phyloP scores from a whole-genome alignment of 306 rosid species.

The Biancaea sappan region DNA sequence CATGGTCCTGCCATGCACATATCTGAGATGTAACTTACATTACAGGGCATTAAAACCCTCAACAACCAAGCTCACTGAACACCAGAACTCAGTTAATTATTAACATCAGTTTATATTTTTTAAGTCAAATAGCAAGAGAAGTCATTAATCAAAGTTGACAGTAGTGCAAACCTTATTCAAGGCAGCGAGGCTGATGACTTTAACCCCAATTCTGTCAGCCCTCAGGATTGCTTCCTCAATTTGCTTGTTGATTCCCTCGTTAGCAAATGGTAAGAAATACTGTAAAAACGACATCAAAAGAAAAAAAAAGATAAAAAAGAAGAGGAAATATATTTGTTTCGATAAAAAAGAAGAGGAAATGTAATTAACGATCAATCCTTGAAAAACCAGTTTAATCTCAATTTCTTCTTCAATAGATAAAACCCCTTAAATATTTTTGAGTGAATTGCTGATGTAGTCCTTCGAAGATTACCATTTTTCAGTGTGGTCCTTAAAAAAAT shows the following conservation, averaged over 20 bases:
- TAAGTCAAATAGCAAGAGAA: background rate
- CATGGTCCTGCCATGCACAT: background rate
- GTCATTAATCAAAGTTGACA: background rate
- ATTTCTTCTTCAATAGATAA: too few relatives aligned
- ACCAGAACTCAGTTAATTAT: constrained; percentile 12
- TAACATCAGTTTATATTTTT: background rate
- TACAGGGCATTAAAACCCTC: constrained; percentile 15
- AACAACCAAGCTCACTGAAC: constrained; percentile 40
- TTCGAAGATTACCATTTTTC: too few relatives aligned
- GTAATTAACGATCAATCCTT: too few relatives aligned
- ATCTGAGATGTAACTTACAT: background rate
- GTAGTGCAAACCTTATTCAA: constrained; percentile 69
- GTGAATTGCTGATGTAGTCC: too few relatives aligned
- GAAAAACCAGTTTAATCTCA: too few relatives aligned
- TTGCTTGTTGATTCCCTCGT: constrained; percentile 69
- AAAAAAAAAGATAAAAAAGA: background rate
- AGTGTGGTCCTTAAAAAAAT: too few relatives aligned
- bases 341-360: too few relatives aligned
- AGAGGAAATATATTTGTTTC: background rate
- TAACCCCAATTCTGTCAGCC: constrained; percentile 81
- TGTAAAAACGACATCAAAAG: constrained; percentile 34
- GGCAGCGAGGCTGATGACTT: constrained; percentile 91
- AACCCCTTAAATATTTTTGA: too few relatives aligned
- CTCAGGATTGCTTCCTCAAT: constrained; percentile 81
- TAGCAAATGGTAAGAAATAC: constrained; percentile 91